A percentile compares a stretch with the other conserved stretches of the same genome.
Evolutionary conservation across 805 yeast genomes (phyloP).

Genomic region (Lachancea nothofagi): DNA sequence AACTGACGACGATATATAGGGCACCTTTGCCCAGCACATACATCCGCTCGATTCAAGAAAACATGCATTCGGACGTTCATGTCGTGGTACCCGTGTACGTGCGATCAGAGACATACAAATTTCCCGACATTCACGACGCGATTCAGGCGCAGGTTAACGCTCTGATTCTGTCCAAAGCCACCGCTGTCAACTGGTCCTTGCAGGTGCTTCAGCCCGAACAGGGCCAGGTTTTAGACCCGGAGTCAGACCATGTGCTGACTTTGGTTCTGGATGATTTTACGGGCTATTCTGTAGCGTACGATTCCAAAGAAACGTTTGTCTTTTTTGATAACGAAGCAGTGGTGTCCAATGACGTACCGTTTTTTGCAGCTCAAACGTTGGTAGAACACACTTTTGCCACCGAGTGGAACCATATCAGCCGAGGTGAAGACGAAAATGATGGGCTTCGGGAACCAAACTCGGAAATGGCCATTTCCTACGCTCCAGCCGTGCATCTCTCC

Average conservation of each 20-base stretch:
- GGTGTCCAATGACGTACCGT: conserved; percentile 57
- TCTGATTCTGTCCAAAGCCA: conserved; percentile 32
- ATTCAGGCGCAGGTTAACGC: conserved; percentile 42
- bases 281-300: conserved; percentile 41
- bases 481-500: conserved; percentile 69
- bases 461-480: conserved; percentile 32
- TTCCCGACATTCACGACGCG: conserved; percentile 65
- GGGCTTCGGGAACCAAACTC: conserved; percentile 12
- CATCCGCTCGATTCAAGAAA: conserved; percentile 32
- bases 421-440: conserved; percentile 9
- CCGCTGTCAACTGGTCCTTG: conserved; percentile 34
- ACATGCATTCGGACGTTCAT: conserved; percentile 40
- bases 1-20: conserved; percentile 37
- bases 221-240: conserved; percentile 12
- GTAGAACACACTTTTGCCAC: conserved; percentile 41
- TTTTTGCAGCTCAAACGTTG: conserved; percentile 48
- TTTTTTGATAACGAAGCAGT: conserved; percentile 37
- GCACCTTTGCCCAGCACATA: conserved; percentile 38
- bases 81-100: conserved; percentile 41
- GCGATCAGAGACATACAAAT: conserved; percentile 41
- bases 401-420: conserved; percentile 34
- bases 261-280: conserved; percentile 39
- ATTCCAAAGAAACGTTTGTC: conserved; percentile 35
- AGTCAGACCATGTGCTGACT: conserved; percentile 25
- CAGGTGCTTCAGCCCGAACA: conserved; percentile 25